Evolutionary conservation across 108 stramenopile species (phyloP).

Genomic region (Epithemia pelagica): DNA sequence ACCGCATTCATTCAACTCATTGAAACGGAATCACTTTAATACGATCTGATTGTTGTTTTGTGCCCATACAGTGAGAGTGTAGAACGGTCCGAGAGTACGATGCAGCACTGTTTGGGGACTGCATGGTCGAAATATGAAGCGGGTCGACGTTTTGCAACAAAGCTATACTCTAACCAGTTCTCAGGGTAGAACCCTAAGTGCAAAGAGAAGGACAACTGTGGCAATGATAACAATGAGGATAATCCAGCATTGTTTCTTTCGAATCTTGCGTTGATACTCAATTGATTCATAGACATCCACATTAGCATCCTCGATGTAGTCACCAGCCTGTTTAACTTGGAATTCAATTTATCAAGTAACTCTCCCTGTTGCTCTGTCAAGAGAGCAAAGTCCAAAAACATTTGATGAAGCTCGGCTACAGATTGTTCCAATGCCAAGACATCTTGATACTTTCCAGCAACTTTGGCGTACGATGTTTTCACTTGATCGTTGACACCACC

Average conservation of each 20-base stretch:
- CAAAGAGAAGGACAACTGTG: constrained; percentile 25
- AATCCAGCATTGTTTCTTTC: constrained; percentile 87
- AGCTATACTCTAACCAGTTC: too few species aligned
- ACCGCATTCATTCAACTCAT: too few species aligned
- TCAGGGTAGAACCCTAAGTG: constrained; percentile 13
- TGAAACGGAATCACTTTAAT: too few species aligned
- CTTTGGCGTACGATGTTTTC: constrained; percentile 80
- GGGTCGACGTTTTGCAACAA: too few species aligned
- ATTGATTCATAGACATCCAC: constrained; percentile 85
- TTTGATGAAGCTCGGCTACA: constrained; percentile 97
- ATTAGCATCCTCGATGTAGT: constrained; percentile 95
- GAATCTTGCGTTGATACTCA: constrained; percentile 81
- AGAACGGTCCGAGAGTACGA: too few species aligned
- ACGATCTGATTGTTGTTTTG: too few species aligned
- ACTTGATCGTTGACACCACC: constrained; percentile 90
- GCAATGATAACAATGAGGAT: constrained; percentile 25
- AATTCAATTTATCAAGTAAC: constrained; percentile 95
- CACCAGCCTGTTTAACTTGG: constrained; percentile 89
- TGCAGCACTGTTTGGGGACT: too few species aligned
- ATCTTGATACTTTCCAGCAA: constrained; percentile 97
- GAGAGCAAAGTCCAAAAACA: constrained; percentile 99
- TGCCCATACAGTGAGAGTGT: too few species aligned
- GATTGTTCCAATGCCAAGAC: constrained; percentile 91
- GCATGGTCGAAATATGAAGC: too few species aligned
- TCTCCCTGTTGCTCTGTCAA: constrained; percentile 99